These are phyloP conservation scores for Pleurostoma richardsiae DNA, from an alignment of 2,329 filamentous ascomycete species.

Conservation along the genomic window DNA sequence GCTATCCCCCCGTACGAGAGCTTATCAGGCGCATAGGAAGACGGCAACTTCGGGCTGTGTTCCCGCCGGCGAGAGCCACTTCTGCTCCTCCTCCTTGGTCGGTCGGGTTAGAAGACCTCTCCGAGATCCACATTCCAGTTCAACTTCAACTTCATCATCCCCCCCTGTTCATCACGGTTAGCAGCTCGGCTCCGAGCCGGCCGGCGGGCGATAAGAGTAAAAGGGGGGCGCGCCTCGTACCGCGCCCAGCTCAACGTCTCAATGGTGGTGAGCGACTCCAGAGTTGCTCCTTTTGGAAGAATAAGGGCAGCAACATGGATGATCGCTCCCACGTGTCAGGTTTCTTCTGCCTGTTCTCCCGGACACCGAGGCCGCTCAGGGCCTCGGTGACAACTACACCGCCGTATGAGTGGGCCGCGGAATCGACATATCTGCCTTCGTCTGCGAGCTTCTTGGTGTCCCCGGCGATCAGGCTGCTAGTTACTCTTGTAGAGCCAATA, in stretches of 20 bases:
- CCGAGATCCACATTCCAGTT: not conserved
- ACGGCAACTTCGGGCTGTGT: not conserved
- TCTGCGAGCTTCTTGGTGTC: not conserved
- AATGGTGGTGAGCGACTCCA: not conserved
- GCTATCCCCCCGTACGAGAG: not conserved
- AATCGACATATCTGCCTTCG: not conserved
- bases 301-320: not conserved
- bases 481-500: too few relatives aligned
- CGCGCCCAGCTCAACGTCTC: not conserved
- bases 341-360: not conserved
- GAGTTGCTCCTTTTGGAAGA: not conserved
- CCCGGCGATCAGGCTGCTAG: not conserved
- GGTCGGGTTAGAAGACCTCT: not conserved
- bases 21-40: not conserved
- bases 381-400: not conserved
- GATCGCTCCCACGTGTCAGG: not conserved
- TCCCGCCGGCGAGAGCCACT: not conserved
- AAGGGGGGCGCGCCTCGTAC: not conserved
- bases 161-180: not conserved
- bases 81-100: not conserved
- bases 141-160: not conserved
- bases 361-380: not conserved
- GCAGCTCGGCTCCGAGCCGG: not conserved
- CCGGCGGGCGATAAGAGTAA: not conserved
- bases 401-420: not conserved